Base-by-base conservation (phyloP, 257 asterid genomes). In the Fraxinus excelsior region DNA sequence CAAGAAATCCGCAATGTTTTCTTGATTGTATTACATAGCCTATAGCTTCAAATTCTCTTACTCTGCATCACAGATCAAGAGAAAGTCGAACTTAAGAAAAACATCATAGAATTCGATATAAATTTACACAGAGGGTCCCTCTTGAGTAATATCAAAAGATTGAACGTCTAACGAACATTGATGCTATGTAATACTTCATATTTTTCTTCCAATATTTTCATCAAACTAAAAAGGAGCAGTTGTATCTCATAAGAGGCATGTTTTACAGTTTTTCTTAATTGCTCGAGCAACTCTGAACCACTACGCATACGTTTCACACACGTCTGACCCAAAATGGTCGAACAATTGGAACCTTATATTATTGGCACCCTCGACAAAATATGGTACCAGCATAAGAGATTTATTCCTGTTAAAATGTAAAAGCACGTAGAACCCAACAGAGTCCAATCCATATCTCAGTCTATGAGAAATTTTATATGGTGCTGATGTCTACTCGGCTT, bases 401-500 rank as follows among this genome's bases (percentile, higher is more conserved):
- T 32, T 12, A 73, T 74, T 76, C 51, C 29, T 5, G 77, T 66
- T 72, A n/a, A 65, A 62, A 70, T 79, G 29, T 19, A 13, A 56
- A 71, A 72, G 60, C 82, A 56, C 19, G 35, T 2, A 72, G 58
- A 79, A 70, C 29, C 71, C 81, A 28, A 8, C 64, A 0, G 80
- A 44, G 25, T 53, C 34, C 2, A 56, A 12, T 26, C 78, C 28
- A 51, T 23, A 64, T 73, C 60, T 29, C 21, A 42, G 14, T 68
- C 29, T 26, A 67, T 49, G 60, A 75, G 67, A 75, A 80, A 75
- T 73, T 81, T 84, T 74, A 91, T 49, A 88, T 60, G 64, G 86
- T 84, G 79, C 97, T 88, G 79, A 86, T 46, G 80, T 96, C 98
- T 42, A 96, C 96, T 68, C 92, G 89, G 87, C 98, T 85, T 87